These are phyloP conservation scores for Kwoniella europaea DNA, from an alignment of 768 basidiomycete genomes.

Conservation along the genomic window DNA sequence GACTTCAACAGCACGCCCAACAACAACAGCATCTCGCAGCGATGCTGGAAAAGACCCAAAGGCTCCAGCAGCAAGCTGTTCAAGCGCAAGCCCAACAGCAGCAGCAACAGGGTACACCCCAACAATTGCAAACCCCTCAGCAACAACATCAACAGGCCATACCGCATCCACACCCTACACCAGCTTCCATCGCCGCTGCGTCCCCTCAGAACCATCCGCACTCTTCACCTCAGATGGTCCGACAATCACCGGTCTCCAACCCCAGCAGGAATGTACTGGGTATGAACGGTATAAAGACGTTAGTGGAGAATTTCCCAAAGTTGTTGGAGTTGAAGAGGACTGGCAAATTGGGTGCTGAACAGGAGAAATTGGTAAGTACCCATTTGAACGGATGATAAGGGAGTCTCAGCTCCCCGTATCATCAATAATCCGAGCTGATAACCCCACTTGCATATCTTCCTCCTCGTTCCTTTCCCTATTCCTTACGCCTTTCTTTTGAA, in stretches of 20 bases:
- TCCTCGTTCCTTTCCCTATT: no score
- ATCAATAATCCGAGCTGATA: no score
- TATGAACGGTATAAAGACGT: conserved; percentile 25
- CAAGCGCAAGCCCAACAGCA: conserved; percentile 33
- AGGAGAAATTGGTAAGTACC: conserved; percentile 42
- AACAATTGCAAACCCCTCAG: conserved; percentile 15
- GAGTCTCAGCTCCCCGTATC: no score
- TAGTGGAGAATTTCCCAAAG: conserved; percentile 46
- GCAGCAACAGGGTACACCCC: conserved; percentile 14
- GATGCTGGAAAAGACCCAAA: conserved; percentile 30
- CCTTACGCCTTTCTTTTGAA: background rate
- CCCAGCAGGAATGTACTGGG: conserved; percentile 4
- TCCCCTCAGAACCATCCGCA: conserved; percentile 19
- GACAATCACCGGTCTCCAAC: conserved; percentile 16
- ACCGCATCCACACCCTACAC: conserved; percentile 19
- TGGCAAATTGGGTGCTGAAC: conserved; percentile 35
- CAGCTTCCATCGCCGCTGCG: conserved; percentile 20
- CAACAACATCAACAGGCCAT: conserved; percentile 21
- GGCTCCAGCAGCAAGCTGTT: conserved; percentile 29
- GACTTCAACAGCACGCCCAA: conserved; percentile 32
- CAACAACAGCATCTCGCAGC: conserved; percentile 32
- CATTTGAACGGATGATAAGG: background rate
- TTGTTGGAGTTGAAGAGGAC: conserved; percentile 36
- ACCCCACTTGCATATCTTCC: no score
- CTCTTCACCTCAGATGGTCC: conserved; percentile 25